A percentile compares a stretch with the other conserved stretches of the same genome.
These are phyloP conservation scores for Fusarium pseudocircinatum DNA, from an alignment of 2,329 filamentous ascomycete species.

Conservation along the genomic window DNA sequence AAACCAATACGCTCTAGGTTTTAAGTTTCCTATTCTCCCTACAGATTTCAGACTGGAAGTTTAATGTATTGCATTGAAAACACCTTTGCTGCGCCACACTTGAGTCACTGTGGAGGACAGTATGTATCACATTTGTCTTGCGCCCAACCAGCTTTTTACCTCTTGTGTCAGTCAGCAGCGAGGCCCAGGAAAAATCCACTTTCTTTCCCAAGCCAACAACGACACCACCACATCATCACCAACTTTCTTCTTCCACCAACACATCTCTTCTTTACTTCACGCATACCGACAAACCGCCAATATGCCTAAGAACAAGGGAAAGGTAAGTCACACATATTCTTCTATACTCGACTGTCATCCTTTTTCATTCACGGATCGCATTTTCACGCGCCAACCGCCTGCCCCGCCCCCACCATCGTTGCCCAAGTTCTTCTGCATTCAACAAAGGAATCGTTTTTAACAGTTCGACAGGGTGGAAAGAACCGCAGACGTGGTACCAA, in stretches of 20 bases:
- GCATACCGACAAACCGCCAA: slow-evolving; percentile 47
- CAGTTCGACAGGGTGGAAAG: slow-evolving; percentile 82
- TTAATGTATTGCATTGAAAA: not conserved
- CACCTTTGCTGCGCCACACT: slow-evolving; percentile 18
- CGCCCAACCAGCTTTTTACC: slow-evolving; percentile 14
- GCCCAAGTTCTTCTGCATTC: slow-evolving; percentile 21
- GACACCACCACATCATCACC: slow-evolving; percentile 41
- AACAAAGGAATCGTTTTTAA: slow-evolving; percentile 31
- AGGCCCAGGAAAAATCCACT: slow-evolving; percentile 40
- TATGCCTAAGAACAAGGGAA: slow-evolving; percentile 99
- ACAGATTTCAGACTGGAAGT: not conserved
- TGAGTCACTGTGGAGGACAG: slow-evolving; percentile 20
- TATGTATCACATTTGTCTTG: slow-evolving; percentile 27
- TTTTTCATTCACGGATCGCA: not conserved
- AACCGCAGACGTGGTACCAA: slow-evolving; percentile 99
- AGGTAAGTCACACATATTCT: slow-evolving; percentile 65
- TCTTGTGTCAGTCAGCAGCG: slow-evolving; percentile 31
- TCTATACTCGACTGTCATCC: not conserved
- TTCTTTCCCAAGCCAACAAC: slow-evolving; percentile 37
- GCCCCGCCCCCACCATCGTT: slow-evolving; percentile 46
- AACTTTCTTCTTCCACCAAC: slow-evolving; percentile 20
- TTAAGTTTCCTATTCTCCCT: not conserved
- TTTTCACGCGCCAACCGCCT: slow-evolving; percentile 27
- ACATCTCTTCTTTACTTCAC: slow-evolving; percentile 6
- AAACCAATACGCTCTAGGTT: not conserved